phyloP scores from a whole-genome alignment of 2,329 filamentous ascomycete genomes.

The Microascus cirrosus region DNA sequence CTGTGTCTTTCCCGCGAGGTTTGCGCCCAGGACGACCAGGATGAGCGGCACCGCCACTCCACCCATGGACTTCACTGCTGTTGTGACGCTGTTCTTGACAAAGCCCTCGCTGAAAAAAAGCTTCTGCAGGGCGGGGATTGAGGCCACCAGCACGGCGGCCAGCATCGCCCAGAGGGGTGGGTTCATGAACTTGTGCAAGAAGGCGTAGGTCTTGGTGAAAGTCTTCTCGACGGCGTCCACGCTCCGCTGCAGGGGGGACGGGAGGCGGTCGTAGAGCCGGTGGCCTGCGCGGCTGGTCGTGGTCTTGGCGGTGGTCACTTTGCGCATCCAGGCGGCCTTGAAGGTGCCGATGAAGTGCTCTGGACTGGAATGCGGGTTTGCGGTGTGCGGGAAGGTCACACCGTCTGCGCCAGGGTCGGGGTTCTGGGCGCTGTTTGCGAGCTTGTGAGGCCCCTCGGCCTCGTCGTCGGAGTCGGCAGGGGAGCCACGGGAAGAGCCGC shows the following conservation, averaged over 20 bases:
- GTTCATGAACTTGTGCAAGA: conserved; percentile 93
- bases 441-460: conserved; percentile 13
- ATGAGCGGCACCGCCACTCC: conserved; percentile 92
- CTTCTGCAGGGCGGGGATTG: conserved; percentile 68
- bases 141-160: conserved; percentile 79
- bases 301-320: conserved; percentile 12
- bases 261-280: conserved; percentile 24
- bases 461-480: conserved; percentile 38
- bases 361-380: not conserved
- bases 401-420: conserved; percentile 21
- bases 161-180: conserved; percentile 97
- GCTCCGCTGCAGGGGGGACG: conserved; percentile 24
- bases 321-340: conserved; percentile 10
- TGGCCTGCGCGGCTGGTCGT: conserved; percentile 11
- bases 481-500: conserved; percentile 35
- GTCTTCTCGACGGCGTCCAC: conserved; percentile 16
- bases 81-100: conserved; percentile 83
- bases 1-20: conserved; percentile 84
- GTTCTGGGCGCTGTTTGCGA: not conserved
- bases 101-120: conserved; percentile 84
- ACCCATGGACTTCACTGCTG: conserved; percentile 73
- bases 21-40: conserved; percentile 87
- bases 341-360: not conserved
- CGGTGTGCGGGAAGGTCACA: conserved; percentile 42
- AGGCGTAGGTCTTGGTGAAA: conserved; percentile 40